Base-by-base conservation (phyloP, 345 rosid genomes). In the Lenwebbia sp. region DNA sequence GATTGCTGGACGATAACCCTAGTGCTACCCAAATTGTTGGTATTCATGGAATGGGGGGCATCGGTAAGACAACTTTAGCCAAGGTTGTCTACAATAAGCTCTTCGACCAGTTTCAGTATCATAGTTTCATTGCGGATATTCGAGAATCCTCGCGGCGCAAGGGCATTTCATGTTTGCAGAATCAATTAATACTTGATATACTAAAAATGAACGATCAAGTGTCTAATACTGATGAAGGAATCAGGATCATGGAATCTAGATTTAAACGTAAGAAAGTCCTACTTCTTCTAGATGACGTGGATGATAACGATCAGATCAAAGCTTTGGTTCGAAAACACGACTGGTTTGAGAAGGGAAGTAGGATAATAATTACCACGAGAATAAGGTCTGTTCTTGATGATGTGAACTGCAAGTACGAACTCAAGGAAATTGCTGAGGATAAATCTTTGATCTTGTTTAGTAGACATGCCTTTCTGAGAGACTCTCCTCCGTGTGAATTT, bases 231-330 rank as follows among this genome's bases (percentile, higher is more conserved):
- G 56, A 50, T 10, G 74, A 54, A n/a, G 37, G 33, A 21, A 26
- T 40, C 4, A n/a, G 17, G 70, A 54, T 55, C 6, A 55, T 85
- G 44, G 47, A 15, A 28, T 2, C 22, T 3, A 81, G 54, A 5
- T 81, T 78, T 22, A 26, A 33, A 13, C 6, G 13, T 19, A 65
- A 78, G 75, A 85, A 85, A 50, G 84, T 85, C 19, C 62, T 78
- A 5, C 5, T 81, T 56, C 65, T 85, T 30, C 87, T 85, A 41
- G 87, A 85, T 41, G 87, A 85, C n/a, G 87, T 85, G 4, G 49
- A 54, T 25, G 0, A 21, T 6, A 28, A 30, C 1, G 22, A 41
- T 12, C 84, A 81, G 6, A 10, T 85, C 8, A 33, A 81, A 6
- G 47, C 14, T 15, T 58, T 85, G 13, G 55, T 81, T 6, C 56